These are phyloP conservation scores for Verruconis gallopava DNA, from an alignment of 2,329 filamentous ascomycete species.

Conservation along the genomic window DNA sequence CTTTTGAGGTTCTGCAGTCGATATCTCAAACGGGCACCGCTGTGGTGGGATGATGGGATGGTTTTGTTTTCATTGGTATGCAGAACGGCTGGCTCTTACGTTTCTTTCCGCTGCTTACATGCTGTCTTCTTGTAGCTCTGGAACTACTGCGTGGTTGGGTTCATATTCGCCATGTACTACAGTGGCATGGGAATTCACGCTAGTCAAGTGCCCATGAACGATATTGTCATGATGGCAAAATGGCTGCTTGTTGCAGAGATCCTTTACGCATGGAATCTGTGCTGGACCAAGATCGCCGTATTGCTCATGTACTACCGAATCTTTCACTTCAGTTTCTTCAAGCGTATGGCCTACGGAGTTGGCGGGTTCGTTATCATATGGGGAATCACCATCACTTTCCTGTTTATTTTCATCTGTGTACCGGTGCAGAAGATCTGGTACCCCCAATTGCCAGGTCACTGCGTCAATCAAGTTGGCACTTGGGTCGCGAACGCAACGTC, in stretches of 20 bases:
- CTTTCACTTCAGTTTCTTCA: not conserved
- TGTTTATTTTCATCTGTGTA: slow-evolving; percentile 22
- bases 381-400: not conserved
- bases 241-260: not conserved
- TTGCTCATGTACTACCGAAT: slow-evolving; percentile 1
- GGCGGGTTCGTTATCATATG: not conserved
- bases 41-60: no score
- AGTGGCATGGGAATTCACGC: not conserved
- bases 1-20: no score
- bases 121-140: no score
- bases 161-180: not conserved
- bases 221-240: not conserved
- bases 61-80: no score
- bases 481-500: slow-evolving; percentile 39
- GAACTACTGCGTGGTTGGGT: not conserved
- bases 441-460: slow-evolving; percentile 30
- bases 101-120: no score
- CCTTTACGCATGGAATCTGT: not conserved
- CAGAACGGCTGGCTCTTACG: no score
- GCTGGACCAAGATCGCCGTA: not conserved
- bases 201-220: not conserved
- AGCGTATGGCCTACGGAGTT: not conserved
- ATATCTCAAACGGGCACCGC: no score
- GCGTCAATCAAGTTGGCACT: slow-evolving; percentile 37
- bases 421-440: slow-evolving; percentile 40